Base-by-base conservation (phyloP, 2,329 filamentous ascomycete genomes). In the Teratosphaeria nubilosa region DNA sequence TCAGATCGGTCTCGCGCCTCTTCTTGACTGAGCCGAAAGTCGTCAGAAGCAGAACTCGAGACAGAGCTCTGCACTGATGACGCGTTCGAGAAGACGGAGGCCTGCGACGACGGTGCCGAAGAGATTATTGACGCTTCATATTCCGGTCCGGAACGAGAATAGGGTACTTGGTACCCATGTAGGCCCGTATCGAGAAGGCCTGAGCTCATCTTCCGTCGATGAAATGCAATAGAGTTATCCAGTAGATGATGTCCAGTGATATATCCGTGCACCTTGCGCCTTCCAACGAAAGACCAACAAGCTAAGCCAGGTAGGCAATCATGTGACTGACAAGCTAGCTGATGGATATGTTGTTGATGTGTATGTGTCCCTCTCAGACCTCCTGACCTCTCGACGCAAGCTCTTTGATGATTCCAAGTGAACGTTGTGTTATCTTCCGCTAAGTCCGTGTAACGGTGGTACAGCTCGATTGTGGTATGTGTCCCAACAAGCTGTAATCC, bases 41-140 rank as follows among this genome's bases (percentile, higher is more conserved):
- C 79, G 60, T 82, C 79, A 57, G 86, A 86, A 63, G 81, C 73
- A 57, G 83, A 85, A 61, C 70, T 75, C 48, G 85, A 85, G 60
- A 86, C 85, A 66, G 69, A 71, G 64, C 69, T 71, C 20, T 69
- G 68, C 34, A 62, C 63, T 2, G 68, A 86, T 55, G 79, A 69
- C 48, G 74, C 72, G 69, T 83, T 82, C 64, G 90, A 94, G 80
- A 90, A 94, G 66, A 90, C 80, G 34, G 89, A 94, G 58, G 85
- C 83, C 59, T 86, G 82, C 22, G 88, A 91, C 58, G 87, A 87
- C 31, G 88, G 90, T 59, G 87, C 84, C 65, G 87, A 88, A 58
- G 86, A 86, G 69, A 86, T 83, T 78, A 90, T 76, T 50, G 86
- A 86, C 60, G 84, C 82, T 71, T 82, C 83, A 74, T 90, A 91